Evolutionary conservation across 2,329 filamentous ascomycete species (phyloP), one percentile per base, ranked within the genome.

Genomic region (Beauveria australis): DNA sequence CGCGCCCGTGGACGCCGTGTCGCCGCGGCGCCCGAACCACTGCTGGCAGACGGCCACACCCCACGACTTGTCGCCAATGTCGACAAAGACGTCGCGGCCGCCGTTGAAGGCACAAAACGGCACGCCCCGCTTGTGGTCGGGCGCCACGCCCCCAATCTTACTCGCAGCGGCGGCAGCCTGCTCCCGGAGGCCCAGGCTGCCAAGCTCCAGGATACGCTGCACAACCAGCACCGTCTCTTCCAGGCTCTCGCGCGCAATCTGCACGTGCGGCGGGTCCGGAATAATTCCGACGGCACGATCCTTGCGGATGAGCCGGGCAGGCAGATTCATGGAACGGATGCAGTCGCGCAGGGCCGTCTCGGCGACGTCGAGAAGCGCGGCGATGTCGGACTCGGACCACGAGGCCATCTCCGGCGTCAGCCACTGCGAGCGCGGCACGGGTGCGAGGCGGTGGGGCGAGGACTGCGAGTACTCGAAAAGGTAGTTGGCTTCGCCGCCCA

Each of bases 41-140:
- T 87, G 83, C 77, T 99, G 94, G 72, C 92, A 97, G 4, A 92
- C 91, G 40, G 89, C 82, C 3, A 99, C 94, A 65, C 94, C 94
- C 89, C 92, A 96, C 58, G 88, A 92, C 77, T 99, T 99, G 76
- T 99, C 94, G 60, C 94, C 94, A 69, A 99, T 97, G 72, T 99
- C 94, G 59, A 99, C 92, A 74, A 99, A 99, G 47, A 97, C 92
- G 72, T 99, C 94, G 64, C 94, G 93, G 12, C 94, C 94, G 59
- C 93, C 94, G 73, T 99, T 99, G 79, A 99, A 99, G 24, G 94
- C 94, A 71, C 94, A 99, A 71, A 97, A 99, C 0, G 94, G 94
- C 37, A 99, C 77, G 26, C 71, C 61, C 2, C 30, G 61, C 46
- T 56, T 41, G 19, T 43, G 7, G 40, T 8, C 24, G 16, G 22